Conservation (phyloP, 257 asterid species). For the Gardenia jasminoides region DNA sequence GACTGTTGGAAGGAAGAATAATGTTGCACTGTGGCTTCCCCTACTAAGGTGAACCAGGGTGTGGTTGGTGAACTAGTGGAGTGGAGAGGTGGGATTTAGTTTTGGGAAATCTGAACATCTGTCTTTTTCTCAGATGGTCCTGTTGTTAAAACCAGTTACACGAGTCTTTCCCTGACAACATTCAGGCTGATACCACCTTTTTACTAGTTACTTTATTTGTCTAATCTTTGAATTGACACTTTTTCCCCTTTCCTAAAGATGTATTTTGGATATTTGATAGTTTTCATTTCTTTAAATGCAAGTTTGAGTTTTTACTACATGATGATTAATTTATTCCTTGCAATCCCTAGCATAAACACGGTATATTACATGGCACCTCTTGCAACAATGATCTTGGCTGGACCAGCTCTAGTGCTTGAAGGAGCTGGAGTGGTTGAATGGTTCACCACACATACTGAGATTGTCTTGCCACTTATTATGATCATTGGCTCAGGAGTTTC, state of each 20-base stretch:
- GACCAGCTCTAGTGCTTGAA: constrained; percentile 81
- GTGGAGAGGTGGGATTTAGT: neutral
- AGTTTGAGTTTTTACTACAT: neutral
- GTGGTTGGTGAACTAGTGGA: neutral
- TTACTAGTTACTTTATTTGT: neutral
- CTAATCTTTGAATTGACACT: neutral
- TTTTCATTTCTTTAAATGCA: neutral
- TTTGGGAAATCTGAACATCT: neutral
- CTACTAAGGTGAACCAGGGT: neutral
- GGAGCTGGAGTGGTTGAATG: constrained; percentile 73
- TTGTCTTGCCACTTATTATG: constrained; percentile 58
- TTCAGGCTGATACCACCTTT: neutral
- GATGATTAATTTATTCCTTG: constrained; percentile 9
- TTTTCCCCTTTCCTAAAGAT: neutral
- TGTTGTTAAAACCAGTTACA: neutral
- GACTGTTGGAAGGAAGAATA: neutral
- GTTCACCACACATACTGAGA: constrained; percentile 57
- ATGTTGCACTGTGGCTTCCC: neutral
- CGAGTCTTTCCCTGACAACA: neutral
- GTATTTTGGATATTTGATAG: neutral
- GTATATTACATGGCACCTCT: constrained; percentile 97
- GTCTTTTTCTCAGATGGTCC: neutral
- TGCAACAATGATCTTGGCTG: constrained; percentile 87
- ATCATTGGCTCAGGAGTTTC: constrained; percentile 84
- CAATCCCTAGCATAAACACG: constrained; percentile 72